These are phyloP conservation scores for Aspergillus persii DNA, from an alignment of 2,329 filamentous ascomycete species.

Conservation along the genomic window DNA sequence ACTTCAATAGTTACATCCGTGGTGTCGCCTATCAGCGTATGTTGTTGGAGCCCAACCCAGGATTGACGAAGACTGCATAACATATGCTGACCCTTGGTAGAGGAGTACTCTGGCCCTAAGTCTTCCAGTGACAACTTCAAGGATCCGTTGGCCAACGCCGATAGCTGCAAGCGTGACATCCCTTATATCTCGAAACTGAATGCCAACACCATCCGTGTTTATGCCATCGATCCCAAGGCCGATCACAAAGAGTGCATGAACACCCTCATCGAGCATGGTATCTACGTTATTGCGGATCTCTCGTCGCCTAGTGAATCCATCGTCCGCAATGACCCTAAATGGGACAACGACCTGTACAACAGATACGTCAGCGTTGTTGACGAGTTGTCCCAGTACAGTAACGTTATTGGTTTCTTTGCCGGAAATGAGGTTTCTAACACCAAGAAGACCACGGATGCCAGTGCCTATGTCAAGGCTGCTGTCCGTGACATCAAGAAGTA, in stretches of 20 bases:
- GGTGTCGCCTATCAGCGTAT: slow-evolving; percentile 85
- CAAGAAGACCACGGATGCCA: slow-evolving; percentile 79
- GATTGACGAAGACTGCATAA: neutral
- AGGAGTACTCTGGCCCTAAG: slow-evolving; percentile 62
- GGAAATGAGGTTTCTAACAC: slow-evolving; percentile 95
- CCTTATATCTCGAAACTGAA: slow-evolving; percentile 72
- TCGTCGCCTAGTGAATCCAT: slow-evolving; percentile 78
- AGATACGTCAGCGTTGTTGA: slow-evolving; percentile 84
- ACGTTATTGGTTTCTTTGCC: slow-evolving; percentile 93
- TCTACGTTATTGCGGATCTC: slow-evolving; percentile 91
- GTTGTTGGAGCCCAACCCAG: slow-evolving; percentile 25
- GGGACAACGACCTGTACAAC: slow-evolving; percentile 72
- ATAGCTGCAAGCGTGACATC: slow-evolving; percentile 76
- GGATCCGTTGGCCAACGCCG: slow-evolving; percentile 74
- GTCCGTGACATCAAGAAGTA: slow-evolving; percentile 92
- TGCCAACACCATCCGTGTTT: slow-evolving; percentile 90
- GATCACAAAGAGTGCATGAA: slow-evolving; percentile 83
- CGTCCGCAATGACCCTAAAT: slow-evolving; percentile 73
- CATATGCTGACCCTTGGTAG: slow-evolving; percentile 22
- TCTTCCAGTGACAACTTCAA: slow-evolving; percentile 58
- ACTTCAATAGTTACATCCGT: slow-evolving; percentile 65
- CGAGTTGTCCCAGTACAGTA: slow-evolving; percentile 73
- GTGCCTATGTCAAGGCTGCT: slow-evolving; percentile 93
- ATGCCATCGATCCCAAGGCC: slow-evolving; percentile 76
- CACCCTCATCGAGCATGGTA: slow-evolving; percentile 74